Conservation (phyloP, 1,139 yeast genomes). For the Kodamaea ohmeri region DNA sequence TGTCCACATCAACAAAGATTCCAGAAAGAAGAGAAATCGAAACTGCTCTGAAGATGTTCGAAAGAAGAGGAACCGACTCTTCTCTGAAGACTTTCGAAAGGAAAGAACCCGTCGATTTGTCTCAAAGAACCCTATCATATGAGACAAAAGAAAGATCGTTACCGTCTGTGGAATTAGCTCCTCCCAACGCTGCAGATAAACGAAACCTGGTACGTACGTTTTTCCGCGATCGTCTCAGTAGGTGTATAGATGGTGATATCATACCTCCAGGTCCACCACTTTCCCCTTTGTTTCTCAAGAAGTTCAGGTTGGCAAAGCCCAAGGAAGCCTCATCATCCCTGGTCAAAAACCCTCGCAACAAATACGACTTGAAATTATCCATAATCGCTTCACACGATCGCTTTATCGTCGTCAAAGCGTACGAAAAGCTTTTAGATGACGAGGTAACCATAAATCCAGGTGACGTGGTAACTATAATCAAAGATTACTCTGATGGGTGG, state of each 20-base stretch:
- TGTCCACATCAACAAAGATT: not conserved
- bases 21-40: not conserved
- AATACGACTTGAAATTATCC: constrained; percentile 7
- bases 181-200: constrained; percentile 3
- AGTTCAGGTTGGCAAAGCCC: constrained; percentile 26
- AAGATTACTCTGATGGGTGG: constrained; percentile 43
- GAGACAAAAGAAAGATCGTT: no score
- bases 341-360: not conserved
- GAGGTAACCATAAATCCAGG: constrained; percentile 35
- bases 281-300: constrained; percentile 36
- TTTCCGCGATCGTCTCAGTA: constrained; percentile 22
- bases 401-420: constrained; percentile 26
- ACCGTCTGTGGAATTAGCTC: no score
- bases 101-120: no score
- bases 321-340: not conserved
- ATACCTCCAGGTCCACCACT: constrained; percentile 5
- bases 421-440: constrained; percentile 30
- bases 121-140: no score
- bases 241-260: constrained; percentile 2
- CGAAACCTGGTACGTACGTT: constrained; percentile 15
- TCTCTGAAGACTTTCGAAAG: no score
- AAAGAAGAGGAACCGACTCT: not conserved
- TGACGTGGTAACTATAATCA: constrained; percentile 28
- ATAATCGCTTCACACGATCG: constrained; percentile 4
- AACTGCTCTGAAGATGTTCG: not conserved